Evolutionary conservation across 2,329 filamentous ascomycete genomes (phyloP), one percentile per base, ranked within the genome.

Genomic region (Penicillium sp.): DNA sequence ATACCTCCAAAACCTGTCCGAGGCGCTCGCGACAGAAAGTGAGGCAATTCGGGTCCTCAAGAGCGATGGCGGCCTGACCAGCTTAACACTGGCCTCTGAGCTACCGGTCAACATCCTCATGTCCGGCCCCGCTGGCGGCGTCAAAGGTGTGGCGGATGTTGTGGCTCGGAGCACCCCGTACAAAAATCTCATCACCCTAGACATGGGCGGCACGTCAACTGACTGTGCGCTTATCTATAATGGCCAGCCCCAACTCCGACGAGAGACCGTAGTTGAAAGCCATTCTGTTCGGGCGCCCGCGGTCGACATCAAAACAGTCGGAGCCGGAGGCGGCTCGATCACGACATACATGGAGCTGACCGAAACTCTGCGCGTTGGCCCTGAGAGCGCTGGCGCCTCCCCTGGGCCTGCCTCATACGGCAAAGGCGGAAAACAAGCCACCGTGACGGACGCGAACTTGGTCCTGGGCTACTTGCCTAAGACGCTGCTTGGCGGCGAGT

Each of bases 131-230:
- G 79, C 79, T n/a, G 78, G 78, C 38, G 78, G 78, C n/a, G 78
- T 78, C 9, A 76, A 76, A 44, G 78, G 77, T 14, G 77, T 80
- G 7, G 76, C 76, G 9, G 77, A 80, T 58, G 68, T 77, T 9
- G 73, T 81, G 1, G 70, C 78, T 8, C 75, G 72, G 40, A 73
- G 75, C 49, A 80, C 78, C 0, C 72, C 73, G 0, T 80, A 76
- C 63, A 79, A 78, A 58, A 79, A 79, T 40, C 65, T 80, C 24
- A 79, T 81, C 48, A 80, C 78, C 0, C 68, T 81, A 11, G 79
- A 81, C 49, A 80, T 81, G 77, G 78, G 79, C n/a, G 79, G 78
- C 1, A 81, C 78, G 1, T 79, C 76, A 5, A 80, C 78, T 0
- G 79, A 81, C 50, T 78, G 77, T 55, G 77, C 78, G 1, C 61